Evolutionary conservation across 202 grass and related monocot genomes (phyloP), one percentile per base, ranked within the genome.

Genomic region (Hordeum pubiflorum): DNA sequence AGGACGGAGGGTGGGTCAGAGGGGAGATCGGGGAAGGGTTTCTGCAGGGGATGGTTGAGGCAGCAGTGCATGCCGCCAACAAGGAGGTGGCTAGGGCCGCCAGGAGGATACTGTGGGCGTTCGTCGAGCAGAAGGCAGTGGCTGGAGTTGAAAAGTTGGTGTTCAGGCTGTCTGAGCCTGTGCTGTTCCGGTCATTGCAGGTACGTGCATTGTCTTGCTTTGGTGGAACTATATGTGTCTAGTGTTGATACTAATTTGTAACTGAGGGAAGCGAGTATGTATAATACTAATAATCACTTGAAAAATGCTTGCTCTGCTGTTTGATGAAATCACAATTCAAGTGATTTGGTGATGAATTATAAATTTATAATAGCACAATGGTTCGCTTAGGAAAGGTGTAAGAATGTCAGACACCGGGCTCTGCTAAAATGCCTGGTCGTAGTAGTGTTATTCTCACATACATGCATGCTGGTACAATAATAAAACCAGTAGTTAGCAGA

Each of bases 121-220:
- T 98, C 44, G 61, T 94, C 5, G 84, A 89, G 63, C 86, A 98
- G 73, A 91, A 87, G 73, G 82, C 87, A 0, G 80, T 89, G 60
- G 52, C 69, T 21, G 92, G 92, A 8, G 95, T 98, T 74, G 90
- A 98, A 64, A 98, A 93, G 69, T 74, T 98, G 43, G 81, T 98
- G 20, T 92, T 89, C 58, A 71, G 79, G 39, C 85, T 98, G 59
- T 86, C 87, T 0, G 95, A 98, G 84, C 95, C 95, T 34, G 86
- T 98, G 71, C 64, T 98, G 7, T 98, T 94, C 81, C 84, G 95
- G 26, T 93, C 92, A 3, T 86, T 98, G 79, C 95, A 98, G 95
- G 95, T 87, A 31, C 26, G 33, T 44, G 6, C 36, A 55, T 83
- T 74, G 10, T 27, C 72, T 72, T 68, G 1, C 66, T 29, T 20